A percentile compares a stretch with the other conserved stretches of the same genome.
These are phyloP conservation scores for Xylariaceae sp. DNA, from an alignment of 2,329 filamentous ascomycete species.

Conservation along the genomic window DNA sequence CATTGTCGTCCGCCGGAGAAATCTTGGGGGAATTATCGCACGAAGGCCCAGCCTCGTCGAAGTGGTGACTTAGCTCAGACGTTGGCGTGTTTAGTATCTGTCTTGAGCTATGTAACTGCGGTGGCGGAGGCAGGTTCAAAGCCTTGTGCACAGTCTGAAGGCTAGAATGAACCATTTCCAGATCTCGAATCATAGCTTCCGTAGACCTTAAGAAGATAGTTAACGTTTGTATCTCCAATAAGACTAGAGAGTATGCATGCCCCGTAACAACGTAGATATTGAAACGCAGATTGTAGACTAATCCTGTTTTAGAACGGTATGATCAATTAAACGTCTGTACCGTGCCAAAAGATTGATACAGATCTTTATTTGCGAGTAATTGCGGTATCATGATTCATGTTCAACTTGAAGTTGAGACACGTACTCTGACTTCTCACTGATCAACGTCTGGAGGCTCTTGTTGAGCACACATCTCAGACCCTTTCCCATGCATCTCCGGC, in stretches of 20 bases:
- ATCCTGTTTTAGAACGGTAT: no score
- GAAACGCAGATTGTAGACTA: no score
- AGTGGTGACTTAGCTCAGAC: conserved; percentile 14
- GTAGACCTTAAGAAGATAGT: conserved; percentile 16
- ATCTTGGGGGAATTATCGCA: conserved; percentile 33
- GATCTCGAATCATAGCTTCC: conserved; percentile 25
- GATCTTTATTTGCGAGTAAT: no score
- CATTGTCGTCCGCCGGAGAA: conserved; percentile 36
- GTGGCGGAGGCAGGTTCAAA: conserved; percentile 22
- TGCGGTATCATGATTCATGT: background rate
- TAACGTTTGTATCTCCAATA: background rate
- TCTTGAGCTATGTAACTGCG: conserved; percentile 15
- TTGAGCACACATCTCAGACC: conserved; percentile 44
- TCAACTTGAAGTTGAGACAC: conserved; percentile 3
- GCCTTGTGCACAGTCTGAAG: conserved; percentile 23
- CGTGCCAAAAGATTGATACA: no score
- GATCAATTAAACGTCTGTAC: conserved; percentile 1
- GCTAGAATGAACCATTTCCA: conserved; percentile 26
- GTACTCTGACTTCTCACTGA: conserved; percentile 45
- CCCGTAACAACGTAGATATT: no score
- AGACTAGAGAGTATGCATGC: no score
- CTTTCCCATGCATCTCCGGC: conserved; percentile 41
- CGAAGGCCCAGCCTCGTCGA: conserved; percentile 21
- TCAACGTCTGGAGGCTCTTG: conserved; percentile 46
- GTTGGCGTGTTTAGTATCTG: conserved; percentile 12